Conservation (phyloP, 2,329 filamentous ascomycete species). For the Pestalotiopsis sp. region DNA sequence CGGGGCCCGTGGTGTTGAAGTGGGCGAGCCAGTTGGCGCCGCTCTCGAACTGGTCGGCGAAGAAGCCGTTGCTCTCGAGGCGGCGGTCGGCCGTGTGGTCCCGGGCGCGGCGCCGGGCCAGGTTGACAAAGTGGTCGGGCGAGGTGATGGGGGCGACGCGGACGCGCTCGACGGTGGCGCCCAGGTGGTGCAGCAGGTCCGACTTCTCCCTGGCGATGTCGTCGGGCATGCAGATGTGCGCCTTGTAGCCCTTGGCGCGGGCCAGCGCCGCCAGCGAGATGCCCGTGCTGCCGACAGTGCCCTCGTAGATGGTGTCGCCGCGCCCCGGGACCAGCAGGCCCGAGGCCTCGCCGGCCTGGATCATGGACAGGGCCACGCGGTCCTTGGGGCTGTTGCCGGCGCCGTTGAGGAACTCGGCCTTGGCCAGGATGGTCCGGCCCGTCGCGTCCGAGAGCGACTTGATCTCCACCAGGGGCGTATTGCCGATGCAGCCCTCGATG, state of each 20-base stretch:
- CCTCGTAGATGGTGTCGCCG: constrained; percentile 96
- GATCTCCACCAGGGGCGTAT: constrained; percentile 87
- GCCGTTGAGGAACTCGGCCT: constrained; percentile 95
- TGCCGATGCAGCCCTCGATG: constrained; percentile 89
- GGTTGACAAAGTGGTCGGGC: constrained; percentile 90
- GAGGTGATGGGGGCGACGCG: constrained; percentile 92
- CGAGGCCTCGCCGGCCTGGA: constrained; percentile 75
- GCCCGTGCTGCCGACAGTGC: constrained; percentile 93
- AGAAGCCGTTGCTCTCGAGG: constrained; percentile 77
- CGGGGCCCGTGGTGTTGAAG: constrained; percentile 79
- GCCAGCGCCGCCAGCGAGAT: constrained; percentile 92
- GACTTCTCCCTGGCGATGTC: constrained; percentile 90
- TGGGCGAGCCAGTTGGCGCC: constrained; percentile 88
- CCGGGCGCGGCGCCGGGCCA: constrained; percentile 73
- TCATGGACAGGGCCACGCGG: constrained; percentile 89
- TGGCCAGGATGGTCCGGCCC: constrained; percentile 86
- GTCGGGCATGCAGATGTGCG: constrained; percentile 96
- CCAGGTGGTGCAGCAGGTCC: constrained; percentile 83
- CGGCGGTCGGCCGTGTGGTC: constrained; percentile 66
- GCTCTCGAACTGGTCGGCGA: constrained; percentile 96
- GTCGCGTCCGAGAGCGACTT: constrained; percentile 84
- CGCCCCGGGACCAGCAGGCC: constrained; percentile 76
- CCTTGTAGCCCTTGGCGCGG: constrained; percentile 83
- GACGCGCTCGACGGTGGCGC: constrained; percentile 90
- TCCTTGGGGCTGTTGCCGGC: constrained; percentile 95